Conservation (phyloP, 257 asterid genomes). For the Solanum boliviense region DNA sequence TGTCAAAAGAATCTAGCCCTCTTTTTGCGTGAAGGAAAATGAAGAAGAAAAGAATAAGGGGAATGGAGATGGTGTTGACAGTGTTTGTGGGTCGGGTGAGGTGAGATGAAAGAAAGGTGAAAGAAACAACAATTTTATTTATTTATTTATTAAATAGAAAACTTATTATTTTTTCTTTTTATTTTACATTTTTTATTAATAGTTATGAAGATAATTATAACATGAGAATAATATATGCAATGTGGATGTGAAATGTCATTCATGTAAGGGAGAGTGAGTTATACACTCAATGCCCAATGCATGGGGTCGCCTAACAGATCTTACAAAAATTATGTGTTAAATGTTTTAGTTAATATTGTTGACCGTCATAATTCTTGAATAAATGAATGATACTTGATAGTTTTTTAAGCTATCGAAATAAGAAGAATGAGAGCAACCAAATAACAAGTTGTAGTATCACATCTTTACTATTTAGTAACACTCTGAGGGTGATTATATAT, state of each 20-base stretch:
- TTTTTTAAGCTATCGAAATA: too few species aligned
- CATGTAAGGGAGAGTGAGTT: background rate
- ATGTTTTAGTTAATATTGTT: too few species aligned
- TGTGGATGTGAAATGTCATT: background rate
- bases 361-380: too few species aligned
- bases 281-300: background rate
- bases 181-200: too few species aligned
- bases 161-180: too few species aligned
- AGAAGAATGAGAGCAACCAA: background rate
- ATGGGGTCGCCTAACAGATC: background rate
- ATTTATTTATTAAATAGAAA: background rate
- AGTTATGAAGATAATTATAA: background rate
- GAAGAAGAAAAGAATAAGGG: background rate
- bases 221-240: background rate
- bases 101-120: background rate
- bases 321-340: background rate
- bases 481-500: background rate
- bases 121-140: background rate
- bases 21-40: background rate
- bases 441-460: too few species aligned
- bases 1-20: background rate
- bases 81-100: background rate
- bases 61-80: background rate
- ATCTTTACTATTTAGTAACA: background rate
- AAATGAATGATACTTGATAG: background rate